A percentile compares a stretch with the other conserved stretches of the same genome.
phyloP scores from a whole-genome alignment of 2,329 filamentous ascomycete genomes.

The Arthroderma sp. region DNA sequence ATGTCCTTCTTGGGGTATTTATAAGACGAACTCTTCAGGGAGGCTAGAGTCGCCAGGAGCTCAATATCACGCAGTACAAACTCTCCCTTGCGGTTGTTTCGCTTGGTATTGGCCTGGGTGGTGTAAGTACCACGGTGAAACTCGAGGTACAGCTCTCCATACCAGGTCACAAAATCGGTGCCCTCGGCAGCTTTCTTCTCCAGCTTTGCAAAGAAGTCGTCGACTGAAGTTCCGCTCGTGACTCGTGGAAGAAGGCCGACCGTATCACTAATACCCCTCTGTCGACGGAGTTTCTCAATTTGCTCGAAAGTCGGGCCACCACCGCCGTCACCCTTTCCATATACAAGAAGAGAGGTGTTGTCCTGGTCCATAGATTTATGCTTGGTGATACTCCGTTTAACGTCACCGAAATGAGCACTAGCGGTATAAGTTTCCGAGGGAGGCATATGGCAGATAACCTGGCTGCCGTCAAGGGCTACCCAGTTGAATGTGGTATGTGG shows the following conservation, averaged over 20 bases:
- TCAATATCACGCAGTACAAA: conserved; percentile 78
- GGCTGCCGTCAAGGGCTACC: conserved; percentile 89
- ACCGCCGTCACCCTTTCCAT: conserved; percentile 92
- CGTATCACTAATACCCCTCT: conserved; percentile 81
- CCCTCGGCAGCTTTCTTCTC: conserved; percentile 60
- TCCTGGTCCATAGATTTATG: conserved; percentile 97
- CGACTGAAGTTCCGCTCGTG: conserved; percentile 78
- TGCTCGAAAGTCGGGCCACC: conserved; percentile 91
- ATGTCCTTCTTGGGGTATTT: conserved; percentile 90
- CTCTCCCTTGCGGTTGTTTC: conserved; percentile 79
- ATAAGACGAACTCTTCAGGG: conserved; percentile 57
- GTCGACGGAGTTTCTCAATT: conserved; percentile 84
- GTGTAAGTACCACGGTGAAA: conserved; percentile 95
- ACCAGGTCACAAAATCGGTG: conserved; percentile 81
- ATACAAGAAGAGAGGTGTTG: conserved; percentile 77
- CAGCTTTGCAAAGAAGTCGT: conserved; percentile 82
- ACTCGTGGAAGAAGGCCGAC: conserved; percentile 72
- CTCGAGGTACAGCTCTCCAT: conserved; percentile 96
- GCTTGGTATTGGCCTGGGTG: conserved; percentile 94
- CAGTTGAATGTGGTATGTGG: conserved; percentile 98
- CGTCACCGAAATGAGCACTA: conserved; percentile 85
- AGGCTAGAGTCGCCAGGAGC: conserved; percentile 73
- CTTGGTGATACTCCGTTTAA: conserved; percentile 75
- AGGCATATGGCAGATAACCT: conserved; percentile 96
- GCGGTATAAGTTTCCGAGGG: conserved; percentile 93